Base-by-base conservation (phyloP, 805 yeast genomes). In the Kodamaea jinghongensis region DNA sequence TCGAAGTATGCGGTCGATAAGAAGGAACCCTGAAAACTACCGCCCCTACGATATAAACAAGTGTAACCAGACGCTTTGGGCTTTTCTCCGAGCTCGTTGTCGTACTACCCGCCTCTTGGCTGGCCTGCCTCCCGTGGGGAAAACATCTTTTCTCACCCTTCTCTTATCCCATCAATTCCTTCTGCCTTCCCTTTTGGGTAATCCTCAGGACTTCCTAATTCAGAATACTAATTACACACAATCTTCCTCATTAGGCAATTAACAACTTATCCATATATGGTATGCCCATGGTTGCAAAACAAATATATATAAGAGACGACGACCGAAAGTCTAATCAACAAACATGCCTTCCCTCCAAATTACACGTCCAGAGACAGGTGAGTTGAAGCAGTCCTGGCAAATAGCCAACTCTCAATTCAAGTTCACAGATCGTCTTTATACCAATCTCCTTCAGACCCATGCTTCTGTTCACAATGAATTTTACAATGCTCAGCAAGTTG, bases 371-470 rank as follows among this genome's bases (percentile, higher is more conserved):
- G 38, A 39, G 38, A 26, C 38, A 2, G 13, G 5, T 13, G 22
- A 25, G 25, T 34, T 39, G 35, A 11, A 10, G 15, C n/a, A 32
- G 13, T 33, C 38, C 26, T 39, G 42, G 42, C 10, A 11, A 12
- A 22, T 30, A 8, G 42, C 35, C 22, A 30, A 39, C 34, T 15
- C 23, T 42, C 62, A 61, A 31, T 58, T 56, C 31, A 52, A 53
- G 22, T 61, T 68, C 36, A 53, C 56, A 10, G 45, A 58, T n/a
- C 51, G 57, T 34, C 49, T 67, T 36, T 67, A 58, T 42, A 44
- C 57, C 28, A 62, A 65, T 41, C 57, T 69, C 43, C 41, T 67
- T n/a, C 56, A 54, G 5, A 53, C 61, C 14, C 60, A 63, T 45
- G 50, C 62, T 0, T 42, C 52, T 2, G 46, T 66, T 17, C 58